Percentiles rank a stretch among this genome's conserved stretches.
These are phyloP conservation scores for Cystofilobasidium capitatum DNA, from an alignment of 768 basidiomycete genomes.

Conservation along the genomic window DNA sequence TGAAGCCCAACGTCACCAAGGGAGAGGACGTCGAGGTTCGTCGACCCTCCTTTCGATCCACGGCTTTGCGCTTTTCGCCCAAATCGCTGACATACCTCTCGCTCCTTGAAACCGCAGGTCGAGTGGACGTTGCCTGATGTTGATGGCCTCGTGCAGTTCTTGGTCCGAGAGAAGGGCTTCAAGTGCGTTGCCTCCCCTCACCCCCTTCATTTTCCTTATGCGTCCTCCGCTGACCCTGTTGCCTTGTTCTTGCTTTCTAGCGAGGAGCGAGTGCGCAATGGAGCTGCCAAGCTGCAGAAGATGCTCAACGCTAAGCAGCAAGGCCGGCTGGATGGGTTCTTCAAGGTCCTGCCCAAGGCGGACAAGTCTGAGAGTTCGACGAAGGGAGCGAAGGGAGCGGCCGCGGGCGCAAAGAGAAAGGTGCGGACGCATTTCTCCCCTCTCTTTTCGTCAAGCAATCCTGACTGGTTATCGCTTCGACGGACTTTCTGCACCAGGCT, in stretches of 20 bases:
- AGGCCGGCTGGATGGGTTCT: slow-evolving; percentile 91
- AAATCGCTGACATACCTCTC: background rate
- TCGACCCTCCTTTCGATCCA: background rate
- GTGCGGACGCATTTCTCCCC: too few relatives aligned
- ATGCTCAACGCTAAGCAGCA: slow-evolving; percentile 85
- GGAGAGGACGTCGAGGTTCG: slow-evolving; percentile 74
- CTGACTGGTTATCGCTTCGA: too few relatives aligned
- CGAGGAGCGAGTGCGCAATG: slow-evolving; percentile 91
- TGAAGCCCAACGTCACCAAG: slow-evolving; percentile 79
- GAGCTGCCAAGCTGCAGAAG: slow-evolving; percentile 84
- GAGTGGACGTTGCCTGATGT: slow-evolving; percentile 91
- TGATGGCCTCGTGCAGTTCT: slow-evolving; percentile 84
- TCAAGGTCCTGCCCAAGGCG: slow-evolving; percentile 47
- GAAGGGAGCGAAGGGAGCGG: too few relatives aligned
- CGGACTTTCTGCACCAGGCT: too few relatives aligned
- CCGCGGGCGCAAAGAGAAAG: too few relatives aligned
- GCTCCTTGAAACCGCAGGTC: slow-evolving; percentile 49
- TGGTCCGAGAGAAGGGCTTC: slow-evolving; percentile 93
- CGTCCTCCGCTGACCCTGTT: slow-evolving; percentile 12
- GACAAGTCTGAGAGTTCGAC: too few relatives aligned
- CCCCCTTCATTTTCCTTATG: background rate
- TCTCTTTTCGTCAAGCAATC: too few relatives aligned
- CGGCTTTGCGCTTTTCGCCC: background rate
- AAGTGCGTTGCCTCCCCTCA: slow-evolving; percentile 51
- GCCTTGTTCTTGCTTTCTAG: slow-evolving; percentile 42